phyloP scores from a whole-genome alignment of 768 basidiomycete species.

The Termitomyces sp. region DNA sequence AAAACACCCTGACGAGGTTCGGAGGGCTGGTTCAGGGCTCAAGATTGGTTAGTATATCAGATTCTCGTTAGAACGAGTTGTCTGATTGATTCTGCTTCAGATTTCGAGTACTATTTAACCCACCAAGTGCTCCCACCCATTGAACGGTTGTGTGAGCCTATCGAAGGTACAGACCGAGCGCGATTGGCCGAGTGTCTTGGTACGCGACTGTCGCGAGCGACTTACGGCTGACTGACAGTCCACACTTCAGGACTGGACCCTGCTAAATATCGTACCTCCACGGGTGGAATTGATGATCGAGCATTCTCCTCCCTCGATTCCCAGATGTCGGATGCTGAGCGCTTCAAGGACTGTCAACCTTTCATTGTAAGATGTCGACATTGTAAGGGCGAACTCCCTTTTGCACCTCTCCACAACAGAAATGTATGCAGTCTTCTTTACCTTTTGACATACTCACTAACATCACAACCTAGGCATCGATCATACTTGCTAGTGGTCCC shows the following conservation, averaged over 20 bases:
- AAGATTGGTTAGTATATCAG: constrained; percentile 57
- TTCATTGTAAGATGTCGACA: constrained; percentile 73
- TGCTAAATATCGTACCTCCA: constrained; percentile 42
- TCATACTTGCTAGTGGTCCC: constrained; percentile 61
- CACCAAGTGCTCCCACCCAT: constrained; percentile 93
- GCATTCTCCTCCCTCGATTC: constrained; percentile 81
- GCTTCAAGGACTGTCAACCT: constrained; percentile 73
- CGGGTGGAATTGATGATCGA: constrained; percentile 49
- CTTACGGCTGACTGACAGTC: neutral
- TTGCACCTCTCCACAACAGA: constrained; percentile 54
- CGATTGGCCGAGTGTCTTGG: constrained; percentile 94
- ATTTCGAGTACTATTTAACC: constrained; percentile 88
- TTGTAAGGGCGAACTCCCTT: constrained; percentile 59
- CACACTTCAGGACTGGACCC: constrained; percentile 53
- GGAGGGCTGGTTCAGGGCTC: constrained; percentile 57
- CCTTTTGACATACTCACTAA: neutral
- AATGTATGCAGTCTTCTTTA: constrained; percentile 32
- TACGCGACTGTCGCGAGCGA: constrained; percentile 20
- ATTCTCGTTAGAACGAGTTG: neutral
- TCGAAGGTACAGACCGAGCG: constrained; percentile 91
- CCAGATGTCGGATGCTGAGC: constrained; percentile 80
- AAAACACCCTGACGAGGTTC: constrained; percentile 89
- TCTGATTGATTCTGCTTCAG: constrained; percentile 32
- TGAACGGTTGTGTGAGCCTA: constrained; percentile 92
- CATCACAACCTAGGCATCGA: constrained; percentile 45